These are phyloP conservation scores for Leccinum imitatum DNA, from an alignment of 768 basidiomycete genomes.

Conservation along the genomic window DNA sequence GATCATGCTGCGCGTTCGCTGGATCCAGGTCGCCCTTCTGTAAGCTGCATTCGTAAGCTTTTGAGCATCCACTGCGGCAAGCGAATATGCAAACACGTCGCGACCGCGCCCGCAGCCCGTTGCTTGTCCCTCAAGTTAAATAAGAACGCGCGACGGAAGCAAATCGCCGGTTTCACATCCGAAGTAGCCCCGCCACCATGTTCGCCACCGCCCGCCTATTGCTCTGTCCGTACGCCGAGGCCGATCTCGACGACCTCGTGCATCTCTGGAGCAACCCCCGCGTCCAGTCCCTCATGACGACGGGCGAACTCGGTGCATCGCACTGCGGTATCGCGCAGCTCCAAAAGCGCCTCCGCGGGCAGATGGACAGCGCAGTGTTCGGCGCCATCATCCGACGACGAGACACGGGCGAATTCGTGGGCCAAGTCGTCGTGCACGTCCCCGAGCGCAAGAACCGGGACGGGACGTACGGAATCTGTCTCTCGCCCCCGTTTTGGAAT, in stretches of 20 bases:
- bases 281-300: constrained; percentile 24
- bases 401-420: constrained; percentile 33
- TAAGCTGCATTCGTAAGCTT: not conserved
- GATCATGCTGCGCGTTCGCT: not conserved
- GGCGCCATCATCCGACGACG: constrained; percentile 29
- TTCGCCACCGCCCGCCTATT: constrained; percentile 34
- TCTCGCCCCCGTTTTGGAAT: constrained; percentile 35
- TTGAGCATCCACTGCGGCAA: constrained; percentile 6
- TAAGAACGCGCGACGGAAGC: not conserved
- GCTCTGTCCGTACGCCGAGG: constrained; percentile 33
- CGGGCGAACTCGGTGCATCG: constrained; percentile 11
- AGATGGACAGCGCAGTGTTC: constrained; percentile 29
- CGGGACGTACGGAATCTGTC: constrained; percentile 33
- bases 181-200: constrained; percentile 11
- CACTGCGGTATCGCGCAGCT: constrained; percentile 13
- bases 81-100: not conserved
- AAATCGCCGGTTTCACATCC: not conserved
- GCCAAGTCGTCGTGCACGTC: constrained; percentile 30
- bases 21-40: not conserved
- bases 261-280: constrained; percentile 32
- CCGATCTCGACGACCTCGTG: constrained; percentile 33
- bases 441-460: constrained; percentile 30
- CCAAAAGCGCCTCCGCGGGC: constrained; percentile 18
- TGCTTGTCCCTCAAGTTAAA: not conserved
- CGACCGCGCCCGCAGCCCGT: constrained; percentile 24